Evolutionary conservation across 2,329 filamentous ascomycete genomes (phyloP).

Genomic region (Ophiostoma triangulosporum): DNA sequence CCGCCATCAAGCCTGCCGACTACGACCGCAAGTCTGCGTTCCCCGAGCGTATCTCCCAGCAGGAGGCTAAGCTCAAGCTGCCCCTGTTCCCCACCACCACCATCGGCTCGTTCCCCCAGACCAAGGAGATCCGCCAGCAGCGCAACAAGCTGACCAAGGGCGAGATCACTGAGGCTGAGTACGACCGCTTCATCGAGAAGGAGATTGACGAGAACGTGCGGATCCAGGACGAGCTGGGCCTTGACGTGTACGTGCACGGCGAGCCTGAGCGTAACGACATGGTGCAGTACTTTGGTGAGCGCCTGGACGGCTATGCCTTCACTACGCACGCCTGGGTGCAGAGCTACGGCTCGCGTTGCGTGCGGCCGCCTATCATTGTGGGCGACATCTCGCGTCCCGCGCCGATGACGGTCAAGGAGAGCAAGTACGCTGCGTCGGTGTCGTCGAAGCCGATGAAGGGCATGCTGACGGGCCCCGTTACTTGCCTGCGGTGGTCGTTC

Average conservation of each 20-base stretch:
- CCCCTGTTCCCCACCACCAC: constrained; percentile 98
- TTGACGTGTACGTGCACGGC: constrained; percentile 95
- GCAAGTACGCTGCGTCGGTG: constrained; percentile 92
- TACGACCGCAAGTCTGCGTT: constrained; percentile 92
- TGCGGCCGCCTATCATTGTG: constrained; percentile 95
- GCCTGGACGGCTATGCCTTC: constrained; percentile 92
- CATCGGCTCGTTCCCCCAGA: constrained; percentile 98
- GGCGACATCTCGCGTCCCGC: constrained; percentile 94
- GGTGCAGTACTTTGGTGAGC: constrained; percentile 99
- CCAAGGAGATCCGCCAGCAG: constrained; percentile 92
- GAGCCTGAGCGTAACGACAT: constrained; percentile 99
- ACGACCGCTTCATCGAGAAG: constrained; percentile 98
- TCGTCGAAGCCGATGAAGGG: constrained; percentile 99
- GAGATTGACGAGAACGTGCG: constrained; percentile 92
- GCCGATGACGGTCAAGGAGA: constrained; percentile 99
- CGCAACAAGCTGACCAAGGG: constrained; percentile 99
- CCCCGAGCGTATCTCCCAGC: constrained; percentile 68
- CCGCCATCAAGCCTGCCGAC: constrained; percentile 67
- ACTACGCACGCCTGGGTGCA: constrained; percentile 98
- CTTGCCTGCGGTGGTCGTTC: constrained; percentile 98
- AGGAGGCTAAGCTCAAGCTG: constrained; percentile 85
- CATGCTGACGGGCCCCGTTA: constrained; percentile 98
- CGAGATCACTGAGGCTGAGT: constrained; percentile 82
- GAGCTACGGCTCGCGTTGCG: constrained; percentile 95
- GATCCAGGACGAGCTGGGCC: constrained; percentile 94